Evolutionary conservation across 2,329 filamentous ascomycete species (phyloP).

Genomic region (Nigrospora oryzae): DNA sequence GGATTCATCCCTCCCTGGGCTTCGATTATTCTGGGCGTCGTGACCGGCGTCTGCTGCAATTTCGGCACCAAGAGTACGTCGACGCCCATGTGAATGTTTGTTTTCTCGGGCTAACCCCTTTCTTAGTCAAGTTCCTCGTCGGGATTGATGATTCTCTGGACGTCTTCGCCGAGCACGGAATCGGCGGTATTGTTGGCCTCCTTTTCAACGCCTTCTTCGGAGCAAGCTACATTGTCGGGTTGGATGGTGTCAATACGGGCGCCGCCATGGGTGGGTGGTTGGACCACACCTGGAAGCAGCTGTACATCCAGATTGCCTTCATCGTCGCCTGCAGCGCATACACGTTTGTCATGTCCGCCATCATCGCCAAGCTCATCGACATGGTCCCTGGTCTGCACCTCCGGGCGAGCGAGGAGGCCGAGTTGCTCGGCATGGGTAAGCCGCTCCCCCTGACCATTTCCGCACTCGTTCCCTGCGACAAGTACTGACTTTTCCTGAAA

Average conservation of each 20-base stretch:
- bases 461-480: too few species aligned
- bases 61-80: slow-evolving; percentile 53
- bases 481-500: too few species aligned
- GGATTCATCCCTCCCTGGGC: slow-evolving; percentile 63
- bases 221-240: slow-evolving; percentile 60
- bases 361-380: slow-evolving; percentile 69
- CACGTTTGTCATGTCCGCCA: slow-evolving; percentile 63
- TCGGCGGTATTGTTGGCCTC: slow-evolving; percentile 61
- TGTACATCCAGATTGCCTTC: slow-evolving; percentile 77
- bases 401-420: slow-evolving; percentile 71
- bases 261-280: slow-evolving; percentile 59
- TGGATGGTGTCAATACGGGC: slow-evolving; percentile 69
- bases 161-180: slow-evolving; percentile 63
- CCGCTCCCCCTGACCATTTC: too few species aligned
- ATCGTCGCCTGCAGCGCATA: slow-evolving; percentile 59
- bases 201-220: slow-evolving; percentile 69
- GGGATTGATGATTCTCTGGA: slow-evolving; percentile 64
- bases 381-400: slow-evolving; percentile 70
- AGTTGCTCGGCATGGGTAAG: slow-evolving; percentile 68
- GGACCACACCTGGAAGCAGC: slow-evolving; percentile 63
- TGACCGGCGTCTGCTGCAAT: slow-evolving; percentile 58
- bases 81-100: too few species aligned
- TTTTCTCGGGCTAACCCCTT: too few species aligned
- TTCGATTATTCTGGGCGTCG: slow-evolving; percentile 56
- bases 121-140: slow-evolving; percentile 49